A percentile compares a stretch with the other conserved stretches of the same genome.
These are phyloP conservation scores for Teunomyces cretensis DNA, from an alignment of 805 yeast species.

Conservation along the genomic window DNA sequence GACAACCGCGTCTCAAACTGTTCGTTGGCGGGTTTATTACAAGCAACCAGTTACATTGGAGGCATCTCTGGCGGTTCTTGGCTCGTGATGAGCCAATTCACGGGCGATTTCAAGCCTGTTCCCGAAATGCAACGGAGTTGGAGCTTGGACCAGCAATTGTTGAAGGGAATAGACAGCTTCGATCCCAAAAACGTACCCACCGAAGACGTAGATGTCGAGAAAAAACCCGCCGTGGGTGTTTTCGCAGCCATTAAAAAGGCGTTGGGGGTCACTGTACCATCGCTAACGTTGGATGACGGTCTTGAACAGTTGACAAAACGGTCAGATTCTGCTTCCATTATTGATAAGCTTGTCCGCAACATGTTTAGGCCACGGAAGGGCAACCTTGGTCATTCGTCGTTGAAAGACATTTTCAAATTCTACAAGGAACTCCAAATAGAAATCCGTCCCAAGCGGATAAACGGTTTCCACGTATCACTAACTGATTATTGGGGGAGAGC, in stretches of 20 bases:
- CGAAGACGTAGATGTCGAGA: not conserved
- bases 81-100: conserved; percentile 51
- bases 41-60: conserved; percentile 53
- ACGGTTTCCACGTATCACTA: conserved; percentile 56
- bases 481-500: conserved; percentile 75
- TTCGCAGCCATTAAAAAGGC: conserved; percentile 2
- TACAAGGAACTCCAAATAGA: conserved; percentile 55
- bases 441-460: conserved; percentile 49
- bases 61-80: conserved; percentile 77
- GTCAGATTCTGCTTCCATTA: not conserved
- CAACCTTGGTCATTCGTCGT: not conserved
- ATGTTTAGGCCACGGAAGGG: not conserved
- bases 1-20: conserved; percentile 43
- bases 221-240: not conserved
- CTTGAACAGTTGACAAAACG: not conserved
- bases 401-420: conserved; percentile 36
- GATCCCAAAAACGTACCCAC: conserved; percentile 25
- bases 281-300: not conserved
- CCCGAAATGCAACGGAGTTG: conserved; percentile 29
- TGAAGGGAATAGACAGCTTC: conserved; percentile 59
- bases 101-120: conserved; percentile 31
- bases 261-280: not conserved
- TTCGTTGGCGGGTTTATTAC: conserved; percentile 51
- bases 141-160: conserved; percentile 47
- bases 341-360: not conserved